These are phyloP conservation scores for Aspergillus sp. DNA, from an alignment of 2,329 filamentous ascomycete genomes.

Conservation along the genomic window DNA sequence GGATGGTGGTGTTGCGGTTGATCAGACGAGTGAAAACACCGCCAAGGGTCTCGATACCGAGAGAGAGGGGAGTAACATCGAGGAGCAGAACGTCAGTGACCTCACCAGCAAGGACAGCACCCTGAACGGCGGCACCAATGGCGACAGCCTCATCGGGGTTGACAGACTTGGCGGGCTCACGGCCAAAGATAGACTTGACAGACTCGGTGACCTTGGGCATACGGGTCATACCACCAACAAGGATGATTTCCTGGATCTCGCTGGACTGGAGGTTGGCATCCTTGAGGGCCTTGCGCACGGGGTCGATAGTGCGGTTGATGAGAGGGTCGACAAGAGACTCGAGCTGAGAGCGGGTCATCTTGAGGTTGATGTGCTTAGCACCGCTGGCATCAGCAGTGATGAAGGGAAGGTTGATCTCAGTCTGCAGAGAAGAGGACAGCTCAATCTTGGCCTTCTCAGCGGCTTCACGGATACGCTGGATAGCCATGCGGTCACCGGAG, in stretches of 20 bases:
- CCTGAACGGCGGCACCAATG: slow-evolving; percentile 95
- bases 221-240: slow-evolving; percentile 98
- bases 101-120: slow-evolving; percentile 93
- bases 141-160: slow-evolving; percentile 98
- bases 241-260: slow-evolving; percentile 96
- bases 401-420: slow-evolving; percentile 98
- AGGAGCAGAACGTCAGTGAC: slow-evolving; percentile 94
- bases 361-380: slow-evolving; percentile 97
- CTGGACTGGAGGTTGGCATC: slow-evolving; percentile 87
- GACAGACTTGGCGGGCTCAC: slow-evolving; percentile 95
- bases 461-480: slow-evolving; percentile 97
- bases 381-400: slow-evolving; percentile 94
- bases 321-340: slow-evolving; percentile 90
- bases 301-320: slow-evolving; percentile 81
- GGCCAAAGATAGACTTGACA: slow-evolving; percentile 94
- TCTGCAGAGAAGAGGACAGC: slow-evolving; percentile 90
- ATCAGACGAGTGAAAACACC: slow-evolving; percentile 98
- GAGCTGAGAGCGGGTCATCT: slow-evolving; percentile 88
- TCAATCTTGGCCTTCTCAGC: slow-evolving; percentile 99
- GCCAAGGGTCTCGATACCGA: slow-evolving; percentile 97
- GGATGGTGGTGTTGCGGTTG: slow-evolving; percentile 98
- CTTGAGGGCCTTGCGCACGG: slow-evolving; percentile 95
- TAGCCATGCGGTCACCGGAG: slow-evolving; percentile 91
- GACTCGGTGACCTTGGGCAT: slow-evolving; percentile 98
- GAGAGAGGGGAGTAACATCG: slow-evolving; percentile 91